Conservation (phyloP, 75 land plant genomes). For the Isoetes taiwanensis region DNA sequence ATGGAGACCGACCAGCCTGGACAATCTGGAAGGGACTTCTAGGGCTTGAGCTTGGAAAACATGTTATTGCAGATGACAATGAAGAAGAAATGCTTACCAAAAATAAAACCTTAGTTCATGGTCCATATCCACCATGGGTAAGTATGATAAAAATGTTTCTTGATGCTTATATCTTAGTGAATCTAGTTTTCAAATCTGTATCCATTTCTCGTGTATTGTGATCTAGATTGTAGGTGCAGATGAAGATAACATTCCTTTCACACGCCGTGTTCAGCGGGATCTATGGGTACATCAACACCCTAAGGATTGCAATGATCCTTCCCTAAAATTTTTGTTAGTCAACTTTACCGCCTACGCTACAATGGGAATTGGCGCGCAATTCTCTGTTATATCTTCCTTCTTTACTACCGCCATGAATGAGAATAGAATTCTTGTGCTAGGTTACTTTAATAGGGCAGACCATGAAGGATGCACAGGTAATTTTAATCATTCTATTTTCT, state of each 20-base stretch:
- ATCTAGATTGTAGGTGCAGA: slow-evolving; percentile 61
- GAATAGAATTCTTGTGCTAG: slow-evolving; percentile 58
- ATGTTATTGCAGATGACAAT: slow-evolving; percentile 1
- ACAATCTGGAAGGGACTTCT: slow-evolving; percentile 45
- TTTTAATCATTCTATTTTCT: not conserved
- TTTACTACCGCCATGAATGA: slow-evolving; percentile 70
- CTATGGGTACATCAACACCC: slow-evolving; percentile 91
- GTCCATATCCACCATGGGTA: slow-evolving; percentile 82
- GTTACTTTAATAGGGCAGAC: slow-evolving; percentile 69
- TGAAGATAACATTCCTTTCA: slow-evolving; percentile 70
- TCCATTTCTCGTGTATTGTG: too few species aligned
- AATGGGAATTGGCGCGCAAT: slow-evolving; percentile 84
- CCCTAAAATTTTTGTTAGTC: slow-evolving; percentile 45
- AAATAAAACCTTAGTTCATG: slow-evolving; percentile 12
- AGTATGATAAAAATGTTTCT: slow-evolving; percentile 11
- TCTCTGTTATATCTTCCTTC: slow-evolving; percentile 61
- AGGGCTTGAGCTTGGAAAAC: slow-evolving; percentile 8
- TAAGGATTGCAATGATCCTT: slow-evolving; percentile 41
- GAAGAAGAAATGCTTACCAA: slow-evolving; percentile 14
- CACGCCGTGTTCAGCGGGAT: slow-evolving; percentile 73
- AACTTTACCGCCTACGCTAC: slow-evolving; percentile 61
- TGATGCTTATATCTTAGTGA: too few species aligned
- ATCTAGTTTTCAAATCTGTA: too few species aligned
- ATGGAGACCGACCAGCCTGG: slow-evolving; percentile 52
- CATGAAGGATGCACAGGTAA: slow-evolving; percentile 75